phyloP scores from a whole-genome alignment of 768 basidiomycete genomes.

The Kwoniella bestiolae region DNA sequence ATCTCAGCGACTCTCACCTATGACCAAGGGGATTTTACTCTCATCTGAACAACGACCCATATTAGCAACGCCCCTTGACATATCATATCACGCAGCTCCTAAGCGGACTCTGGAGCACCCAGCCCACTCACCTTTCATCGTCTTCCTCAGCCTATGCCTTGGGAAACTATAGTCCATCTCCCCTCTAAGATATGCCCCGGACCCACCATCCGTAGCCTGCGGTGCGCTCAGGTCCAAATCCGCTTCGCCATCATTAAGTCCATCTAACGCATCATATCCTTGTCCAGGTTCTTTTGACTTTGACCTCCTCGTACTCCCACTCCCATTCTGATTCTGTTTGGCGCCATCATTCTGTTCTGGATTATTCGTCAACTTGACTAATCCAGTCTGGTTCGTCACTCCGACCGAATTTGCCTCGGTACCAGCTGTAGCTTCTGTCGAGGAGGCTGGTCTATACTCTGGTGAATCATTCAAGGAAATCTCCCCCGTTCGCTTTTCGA shows the following conservation, averaged over 20 bases:
- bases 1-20: constrained; percentile 56
- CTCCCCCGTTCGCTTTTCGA: neutral
- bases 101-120: neutral
- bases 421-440: constrained; percentile 5
- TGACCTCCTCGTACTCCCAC: constrained; percentile 1
- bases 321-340: neutral
- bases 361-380: neutral
- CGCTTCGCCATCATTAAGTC: constrained; percentile 56
- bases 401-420: neutral
- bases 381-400: neutral
- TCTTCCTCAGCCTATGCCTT: constrained; percentile 52
- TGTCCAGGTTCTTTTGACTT: constrained; percentile 21
- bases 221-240: constrained; percentile 55
- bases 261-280: constrained; percentile 50
- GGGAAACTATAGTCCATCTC: constrained; percentile 58
- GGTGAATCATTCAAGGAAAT: constrained; percentile 2
- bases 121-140: constrained; percentile 55
- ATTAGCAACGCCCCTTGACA: neutral
- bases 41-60: constrained; percentile 32
- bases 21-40: constrained; percentile 74
- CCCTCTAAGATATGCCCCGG: constrained; percentile 49
- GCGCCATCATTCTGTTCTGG: neutral
- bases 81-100: neutral
- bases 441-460: neutral
- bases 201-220: constrained; percentile 47